Conservation (phyloP, 805 yeast species). For the Barnettozyma wickerhamii region DNA sequence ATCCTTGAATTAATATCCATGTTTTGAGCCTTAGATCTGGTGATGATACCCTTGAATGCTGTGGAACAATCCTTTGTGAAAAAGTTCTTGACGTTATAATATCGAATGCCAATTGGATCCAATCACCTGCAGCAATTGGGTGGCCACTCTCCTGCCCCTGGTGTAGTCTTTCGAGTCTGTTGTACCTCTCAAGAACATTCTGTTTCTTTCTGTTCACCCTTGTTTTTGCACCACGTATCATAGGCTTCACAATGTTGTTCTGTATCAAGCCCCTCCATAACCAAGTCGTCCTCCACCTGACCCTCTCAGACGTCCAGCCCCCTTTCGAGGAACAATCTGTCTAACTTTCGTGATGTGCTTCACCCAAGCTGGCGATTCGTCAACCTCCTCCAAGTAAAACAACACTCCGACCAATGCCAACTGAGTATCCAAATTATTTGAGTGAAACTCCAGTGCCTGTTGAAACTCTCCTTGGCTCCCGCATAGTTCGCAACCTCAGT, state of each 20-base stretch:
- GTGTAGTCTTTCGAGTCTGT: conserved; percentile 49
- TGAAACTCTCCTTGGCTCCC: conserved; percentile 58
- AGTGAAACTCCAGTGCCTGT: conserved; percentile 48
- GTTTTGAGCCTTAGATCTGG: conserved; percentile 54
- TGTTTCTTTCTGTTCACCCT: conserved; percentile 54
- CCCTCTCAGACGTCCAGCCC: background rate
- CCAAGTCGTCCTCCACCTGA: conserved; percentile 15
- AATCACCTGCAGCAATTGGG: conserved; percentile 60
- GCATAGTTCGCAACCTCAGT: conserved; percentile 66
- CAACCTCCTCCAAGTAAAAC: conserved; percentile 58
- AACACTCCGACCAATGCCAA: conserved; percentile 79
- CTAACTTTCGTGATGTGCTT: conserved; percentile 48
- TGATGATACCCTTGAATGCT: conserved; percentile 61
- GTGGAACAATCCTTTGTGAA: conserved; percentile 74
- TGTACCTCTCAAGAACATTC: conserved; percentile 52
- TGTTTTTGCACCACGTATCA: conserved; percentile 33
- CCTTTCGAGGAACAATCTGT: too few species aligned
- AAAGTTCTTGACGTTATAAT: conserved; percentile 68
- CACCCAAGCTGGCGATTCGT: conserved; percentile 49
- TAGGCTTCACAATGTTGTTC: conserved; percentile 18
- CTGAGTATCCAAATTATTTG: conserved; percentile 66
- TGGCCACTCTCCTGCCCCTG: conserved; percentile 46
- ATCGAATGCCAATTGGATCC: conserved; percentile 83
- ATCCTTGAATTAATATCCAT: conserved; percentile 70
- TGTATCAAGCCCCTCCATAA: conserved; percentile 22